A percentile compares a stretch with the other conserved stretches of the same genome.
phyloP scores from a whole-genome alignment of 208 protist species.

The Trypanosoma theileri region DNA sequence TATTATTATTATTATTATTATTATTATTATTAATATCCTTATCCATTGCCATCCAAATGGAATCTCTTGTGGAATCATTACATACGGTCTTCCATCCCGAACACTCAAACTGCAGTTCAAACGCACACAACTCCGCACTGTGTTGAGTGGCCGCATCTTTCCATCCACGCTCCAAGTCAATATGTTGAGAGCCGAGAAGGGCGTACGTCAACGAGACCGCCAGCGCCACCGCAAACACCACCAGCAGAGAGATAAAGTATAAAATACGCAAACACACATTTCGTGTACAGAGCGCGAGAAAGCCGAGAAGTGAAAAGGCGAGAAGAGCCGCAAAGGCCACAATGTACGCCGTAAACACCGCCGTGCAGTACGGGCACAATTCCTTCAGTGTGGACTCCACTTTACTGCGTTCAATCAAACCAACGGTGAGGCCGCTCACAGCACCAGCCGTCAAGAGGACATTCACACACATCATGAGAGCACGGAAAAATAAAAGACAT shows the following conservation, averaged over 20 bases:
- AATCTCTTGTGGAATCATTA: neutral
- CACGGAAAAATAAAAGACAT: conserved; percentile 14
- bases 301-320: conserved; percentile 22
- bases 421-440: conserved; percentile 25
- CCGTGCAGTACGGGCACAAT: conserved; percentile 19
- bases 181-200: conserved; percentile 7
- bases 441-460: conserved; percentile 20
- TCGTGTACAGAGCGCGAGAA: conserved; percentile 29
- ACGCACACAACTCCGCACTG: neutral
- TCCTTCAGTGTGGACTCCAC: conserved; percentile 17
- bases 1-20: neutral
- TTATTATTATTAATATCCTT: neutral
- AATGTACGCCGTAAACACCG: conserved; percentile 24
- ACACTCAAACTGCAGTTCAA: conserved; percentile 27
- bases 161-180: conserved; percentile 21
- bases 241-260: conserved; percentile 16
- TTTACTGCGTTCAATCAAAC: conserved; percentile 17
- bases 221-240: conserved; percentile 16
- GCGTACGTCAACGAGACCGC: conserved; percentile 17
- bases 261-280: conserved; percentile 18
- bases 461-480: conserved; percentile 29
- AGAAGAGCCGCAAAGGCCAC: conserved; percentile 20
- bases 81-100: conserved; percentile 25
- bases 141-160: neutral
- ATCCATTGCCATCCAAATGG: neutral